Conservation (phyloP, 2,329 filamentous ascomycete species). For the Trichoderma afroharzianum region DNA sequence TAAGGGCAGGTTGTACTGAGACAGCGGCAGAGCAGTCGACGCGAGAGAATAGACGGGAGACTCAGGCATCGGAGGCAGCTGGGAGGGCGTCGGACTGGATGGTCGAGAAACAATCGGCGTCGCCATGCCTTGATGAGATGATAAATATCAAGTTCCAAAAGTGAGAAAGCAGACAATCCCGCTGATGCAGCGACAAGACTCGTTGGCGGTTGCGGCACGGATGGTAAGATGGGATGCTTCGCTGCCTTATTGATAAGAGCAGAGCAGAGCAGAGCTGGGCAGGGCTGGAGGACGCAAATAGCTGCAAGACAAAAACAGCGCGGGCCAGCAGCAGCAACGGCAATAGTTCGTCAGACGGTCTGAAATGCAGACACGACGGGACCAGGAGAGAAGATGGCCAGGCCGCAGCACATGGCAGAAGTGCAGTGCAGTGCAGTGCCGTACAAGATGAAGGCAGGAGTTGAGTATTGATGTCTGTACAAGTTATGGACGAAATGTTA, state of each 20-base stretch:
- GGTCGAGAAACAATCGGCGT: conserved; percentile 30
- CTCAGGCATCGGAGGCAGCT: conserved; percentile 57
- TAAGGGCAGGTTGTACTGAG: conserved; percentile 55
- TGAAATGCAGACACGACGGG: background rate
- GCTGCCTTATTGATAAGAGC: conserved; percentile 7
- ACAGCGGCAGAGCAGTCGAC: conserved; percentile 58
- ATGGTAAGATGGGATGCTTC: background rate
- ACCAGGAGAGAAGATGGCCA: background rate
- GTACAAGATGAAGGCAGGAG: background rate
- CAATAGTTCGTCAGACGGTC: background rate
- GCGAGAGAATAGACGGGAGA: conserved; percentile 62
- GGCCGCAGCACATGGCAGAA: conserved; percentile 3
- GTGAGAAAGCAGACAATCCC: background rate
- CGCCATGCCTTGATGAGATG: conserved; percentile 1
- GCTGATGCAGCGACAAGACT: background rate
- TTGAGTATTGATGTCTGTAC: background rate
- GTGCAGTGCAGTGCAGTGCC: background rate
- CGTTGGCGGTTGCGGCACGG: background rate
- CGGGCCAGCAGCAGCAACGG: background rate
- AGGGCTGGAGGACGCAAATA: background rate
- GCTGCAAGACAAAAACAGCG: background rate
- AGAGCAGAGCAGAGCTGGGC: background rate
- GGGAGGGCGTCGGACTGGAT: conserved; percentile 51
- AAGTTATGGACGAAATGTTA: background rate
- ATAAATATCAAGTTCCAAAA: background rate